Evolutionary conservation across 306 rosid genomes (phyloP).

Genomic region (Quercus cerris): DNA sequence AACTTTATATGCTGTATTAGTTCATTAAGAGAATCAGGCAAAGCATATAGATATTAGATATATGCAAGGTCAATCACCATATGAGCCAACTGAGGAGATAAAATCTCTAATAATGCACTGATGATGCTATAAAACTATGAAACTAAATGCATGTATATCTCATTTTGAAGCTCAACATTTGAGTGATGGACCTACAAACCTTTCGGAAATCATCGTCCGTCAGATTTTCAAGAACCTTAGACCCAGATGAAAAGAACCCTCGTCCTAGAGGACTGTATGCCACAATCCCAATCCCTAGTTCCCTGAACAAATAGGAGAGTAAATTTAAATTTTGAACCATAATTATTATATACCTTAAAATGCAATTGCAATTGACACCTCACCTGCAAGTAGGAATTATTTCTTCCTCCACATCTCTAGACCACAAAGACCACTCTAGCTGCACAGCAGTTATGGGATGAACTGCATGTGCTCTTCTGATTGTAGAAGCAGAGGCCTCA

Average conservation of each 20-base stretch:
- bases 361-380: background rate
- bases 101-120: no score
- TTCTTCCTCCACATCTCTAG: conserved; percentile 62
- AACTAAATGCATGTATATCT: no score
- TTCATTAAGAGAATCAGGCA: no score
- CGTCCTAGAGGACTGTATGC: no score
- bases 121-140: no score
- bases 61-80: no score
- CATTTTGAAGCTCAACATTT: no score
- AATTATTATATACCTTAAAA: background rate
- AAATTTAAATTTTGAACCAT: background rate
- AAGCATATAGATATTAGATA: no score
- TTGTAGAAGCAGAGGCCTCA: conserved; percentile 66
- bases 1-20: no score
- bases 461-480: conserved; percentile 73
- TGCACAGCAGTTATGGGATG: conserved; percentile 77
- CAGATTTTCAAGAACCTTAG: conserved; percentile 27
- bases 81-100: no score
- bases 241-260: conserved; percentile 20
- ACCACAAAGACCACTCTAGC: conserved; percentile 65
- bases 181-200: no score
- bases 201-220: no score
- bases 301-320: conserved; percentile 21
- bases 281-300: conserved; percentile 65
- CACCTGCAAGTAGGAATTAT: conserved; percentile 61